Evolutionary conservation across 192 early-diverging fungal genomes (phyloP).

Genomic region (Mortierella alpina): DNA sequence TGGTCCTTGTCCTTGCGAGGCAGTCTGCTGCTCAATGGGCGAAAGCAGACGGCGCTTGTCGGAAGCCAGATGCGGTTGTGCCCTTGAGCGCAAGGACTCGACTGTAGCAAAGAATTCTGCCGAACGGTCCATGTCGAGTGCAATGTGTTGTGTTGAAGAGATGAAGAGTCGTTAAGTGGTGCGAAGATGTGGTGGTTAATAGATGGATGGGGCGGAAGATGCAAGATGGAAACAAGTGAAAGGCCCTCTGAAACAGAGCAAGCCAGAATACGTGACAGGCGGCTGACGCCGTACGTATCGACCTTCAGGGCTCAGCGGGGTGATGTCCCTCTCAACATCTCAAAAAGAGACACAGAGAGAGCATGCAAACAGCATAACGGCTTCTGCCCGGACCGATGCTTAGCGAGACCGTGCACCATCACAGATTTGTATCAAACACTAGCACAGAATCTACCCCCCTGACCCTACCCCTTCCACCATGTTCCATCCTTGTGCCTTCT

Average conservation of each 20-base stretch:
- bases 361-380: no score
- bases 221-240: background rate
- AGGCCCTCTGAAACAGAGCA: no score
- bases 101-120: slow-evolving; percentile 87
- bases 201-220: background rate
- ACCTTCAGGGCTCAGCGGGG: no score
- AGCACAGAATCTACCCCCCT: background rate
- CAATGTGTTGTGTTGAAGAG: background rate
- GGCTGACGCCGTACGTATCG: no score
- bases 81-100: slow-evolving; percentile 73
- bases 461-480: no score
- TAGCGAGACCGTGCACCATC: background rate
- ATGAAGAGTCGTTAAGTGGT: background rate
- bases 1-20: background rate
- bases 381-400: no score
- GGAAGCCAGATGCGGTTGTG: slow-evolving; percentile 39
- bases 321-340: no score
- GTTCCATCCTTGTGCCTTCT: no score
- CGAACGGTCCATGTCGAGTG: slow-evolving; percentile 71
- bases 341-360: no score
- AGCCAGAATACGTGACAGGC: no score
- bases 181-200: no score
- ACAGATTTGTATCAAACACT: background rate
- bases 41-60: slow-evolving; percentile 50
- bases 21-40: slow-evolving; percentile 45